Conservation (phyloP, 805 yeast species). For the Vanderwaltozyma tropicalis region DNA sequence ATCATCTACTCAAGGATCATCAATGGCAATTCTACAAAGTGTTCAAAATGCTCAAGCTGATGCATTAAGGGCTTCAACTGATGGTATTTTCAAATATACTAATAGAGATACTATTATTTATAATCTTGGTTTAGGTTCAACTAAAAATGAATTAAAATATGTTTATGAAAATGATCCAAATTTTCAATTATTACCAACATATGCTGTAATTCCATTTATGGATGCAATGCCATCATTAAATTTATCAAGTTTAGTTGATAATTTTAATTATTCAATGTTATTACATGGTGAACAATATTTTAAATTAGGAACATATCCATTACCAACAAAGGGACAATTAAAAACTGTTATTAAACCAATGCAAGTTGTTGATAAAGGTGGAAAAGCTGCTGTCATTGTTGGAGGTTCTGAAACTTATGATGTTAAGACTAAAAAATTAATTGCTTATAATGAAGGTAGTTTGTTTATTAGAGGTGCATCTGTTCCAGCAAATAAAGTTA, state of each 20-base stretch:
- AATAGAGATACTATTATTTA: conserved; percentile 70
- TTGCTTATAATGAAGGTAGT: conserved; percentile 77
- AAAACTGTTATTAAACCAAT: conserved; percentile 57
- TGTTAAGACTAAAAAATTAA: conserved; percentile 50
- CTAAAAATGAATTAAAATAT: conserved; percentile 62
- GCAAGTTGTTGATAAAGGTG: conserved; percentile 73
- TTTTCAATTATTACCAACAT: conserved; percentile 81
- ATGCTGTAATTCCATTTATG: conserved; percentile 84
- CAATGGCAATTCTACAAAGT: conserved; percentile 64
- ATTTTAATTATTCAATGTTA: conserved; percentile 81
- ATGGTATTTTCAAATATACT: conserved; percentile 42
- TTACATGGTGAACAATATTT: conserved; percentile 94
- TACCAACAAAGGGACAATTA: conserved; percentile 61
- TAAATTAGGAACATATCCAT: conserved; percentile 58
- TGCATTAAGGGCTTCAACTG: conserved; percentile 29
- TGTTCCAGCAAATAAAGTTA: conserved; percentile 44
- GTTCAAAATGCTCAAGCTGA: conserved; percentile 33
- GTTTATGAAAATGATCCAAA: conserved; percentile 65
- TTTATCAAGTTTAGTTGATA: conserved; percentile 52
- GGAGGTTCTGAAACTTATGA: conserved; percentile 66
- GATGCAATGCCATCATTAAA: conserved; percentile 46
- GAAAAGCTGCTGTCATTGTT: conserved; percentile 66
- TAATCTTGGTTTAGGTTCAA: conserved; percentile 85
- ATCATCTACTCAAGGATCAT: conserved; percentile 56
- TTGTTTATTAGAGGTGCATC: conserved; percentile 67